These are phyloP conservation scores for Fusarium illudens DNA, from an alignment of 2,329 filamentous ascomycete species.

Conservation along the genomic window DNA sequence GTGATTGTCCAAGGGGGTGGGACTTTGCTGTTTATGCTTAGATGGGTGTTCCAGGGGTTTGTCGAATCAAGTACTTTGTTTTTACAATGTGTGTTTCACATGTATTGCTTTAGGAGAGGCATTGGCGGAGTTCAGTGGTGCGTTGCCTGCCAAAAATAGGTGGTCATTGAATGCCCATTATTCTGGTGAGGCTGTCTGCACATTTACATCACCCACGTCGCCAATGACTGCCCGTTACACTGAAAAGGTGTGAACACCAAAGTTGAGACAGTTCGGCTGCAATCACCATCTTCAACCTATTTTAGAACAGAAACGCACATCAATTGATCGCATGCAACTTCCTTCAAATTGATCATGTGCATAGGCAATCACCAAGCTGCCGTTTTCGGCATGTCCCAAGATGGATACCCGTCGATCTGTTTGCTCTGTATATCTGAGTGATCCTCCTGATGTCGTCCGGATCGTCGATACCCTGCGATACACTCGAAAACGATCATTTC, in stretches of 20 bases:
- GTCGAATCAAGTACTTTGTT: not conserved
- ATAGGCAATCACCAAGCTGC: not conserved
- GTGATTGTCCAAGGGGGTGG: not conserved
- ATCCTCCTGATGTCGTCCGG: not conserved
- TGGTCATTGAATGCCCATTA: accelerated
- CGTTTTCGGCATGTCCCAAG: not conserved
- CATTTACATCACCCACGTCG: not conserved
- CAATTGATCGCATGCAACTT: not conserved
- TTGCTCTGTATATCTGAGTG: not conserved
- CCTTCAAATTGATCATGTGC: not conserved
- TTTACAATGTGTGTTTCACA: not conserved
- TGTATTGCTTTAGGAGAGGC: not conserved
- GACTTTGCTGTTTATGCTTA: not conserved
- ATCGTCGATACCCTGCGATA: not conserved
- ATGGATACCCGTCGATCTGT: not conserved
- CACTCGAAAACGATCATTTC: not conserved
- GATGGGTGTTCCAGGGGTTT: not conserved
- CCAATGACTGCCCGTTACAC: not conserved
- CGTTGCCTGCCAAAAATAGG: not conserved
- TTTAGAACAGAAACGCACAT: not conserved
- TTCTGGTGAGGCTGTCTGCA: accelerated
- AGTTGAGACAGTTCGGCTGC: not conserved
- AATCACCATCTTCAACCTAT: not conserved
- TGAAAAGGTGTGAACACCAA: not conserved
- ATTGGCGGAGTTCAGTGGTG: not conserved